Evolutionary conservation across 2,329 filamentous ascomycete species (phyloP), one percentile per base, ranked within the genome.

Genomic region (Alternaria arbusti): DNA sequence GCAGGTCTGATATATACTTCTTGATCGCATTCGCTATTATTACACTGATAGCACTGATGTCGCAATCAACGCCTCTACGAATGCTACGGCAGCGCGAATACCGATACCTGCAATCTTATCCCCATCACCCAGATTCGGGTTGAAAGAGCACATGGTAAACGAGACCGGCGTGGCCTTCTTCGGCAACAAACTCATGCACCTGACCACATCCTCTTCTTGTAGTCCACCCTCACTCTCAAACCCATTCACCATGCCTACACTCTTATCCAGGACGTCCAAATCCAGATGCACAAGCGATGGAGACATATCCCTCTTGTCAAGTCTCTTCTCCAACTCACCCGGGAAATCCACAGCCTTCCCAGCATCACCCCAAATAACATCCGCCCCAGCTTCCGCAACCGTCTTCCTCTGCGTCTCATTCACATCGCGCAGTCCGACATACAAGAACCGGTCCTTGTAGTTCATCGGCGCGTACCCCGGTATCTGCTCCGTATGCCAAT

Each of bases 401-500:
- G 43, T 56, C 25, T 36, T 46, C 13, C 5, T 46, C 43, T 47
- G 43, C 6, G 17, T 28, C 26, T 56, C 20, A 9, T 36, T 30
- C n/a, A 56, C 26, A 23, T 56, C 54, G 4, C 54, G 43, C 13
- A 56, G 26, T 0, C 54, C 54, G 1, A 28, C 43, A 3, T 49
- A 57, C 15, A 57, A 23, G 13, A 57, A 32, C 7, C 3, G 6
- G 1, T 63, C 62, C 10, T 70, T 54, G 47, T 67, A 69, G 1
- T 63, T 46, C 3, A 70, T 54, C 3, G 69, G 69, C 5, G 40
- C 5, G 44, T 68, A 74, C 1, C 77, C 78, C 2, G 78, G 76
- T 17, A 79, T 73, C 0, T 78, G 79, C 43, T 72, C 70, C 64
- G 76, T 71, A 9, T 78, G 57, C 12, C 66, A 64, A 51, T 77